Evolutionary conservation across 441 rosid species (phyloP).

Genomic region (Omphalea diandra): DNA sequence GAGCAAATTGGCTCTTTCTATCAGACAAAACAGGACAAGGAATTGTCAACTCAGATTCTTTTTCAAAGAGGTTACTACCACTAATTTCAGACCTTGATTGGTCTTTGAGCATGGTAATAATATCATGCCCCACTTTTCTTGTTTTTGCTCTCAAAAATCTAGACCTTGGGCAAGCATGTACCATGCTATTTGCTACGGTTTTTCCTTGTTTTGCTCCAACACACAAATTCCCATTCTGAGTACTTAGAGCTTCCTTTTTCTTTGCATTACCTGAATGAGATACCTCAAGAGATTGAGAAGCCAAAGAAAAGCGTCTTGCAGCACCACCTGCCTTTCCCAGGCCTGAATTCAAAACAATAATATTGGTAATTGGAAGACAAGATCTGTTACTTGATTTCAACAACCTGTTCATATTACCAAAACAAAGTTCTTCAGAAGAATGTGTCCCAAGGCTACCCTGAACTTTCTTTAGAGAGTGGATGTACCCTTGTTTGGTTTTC

Average conservation of each 20-base stretch:
- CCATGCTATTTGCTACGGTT: slow-evolving; percentile 19
- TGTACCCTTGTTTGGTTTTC: slow-evolving; percentile 30
- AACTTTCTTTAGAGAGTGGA: slow-evolving; percentile 22
- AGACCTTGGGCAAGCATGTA: slow-evolving; percentile 29
- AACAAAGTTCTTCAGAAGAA: neutral
- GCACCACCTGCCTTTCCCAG: slow-evolving; percentile 24
- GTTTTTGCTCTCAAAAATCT: slow-evolving; percentile 28
- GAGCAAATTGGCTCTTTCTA: slow-evolving; percentile 28
- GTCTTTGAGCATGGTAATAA: slow-evolving; percentile 22
- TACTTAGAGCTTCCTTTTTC: slow-evolving; percentile 18
- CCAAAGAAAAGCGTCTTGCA: slow-evolving; percentile 28
- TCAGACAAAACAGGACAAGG: slow-evolving; percentile 30
- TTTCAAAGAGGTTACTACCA: slow-evolving; percentile 17
- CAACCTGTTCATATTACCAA: neutral
- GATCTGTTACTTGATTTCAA: neutral
- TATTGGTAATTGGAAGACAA: slow-evolving; percentile 15
- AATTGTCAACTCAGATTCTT: slow-evolving; percentile 28
- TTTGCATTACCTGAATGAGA: slow-evolving; percentile 31
- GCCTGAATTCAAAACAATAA: slow-evolving; percentile 35
- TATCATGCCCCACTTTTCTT: slow-evolving; percentile 21
- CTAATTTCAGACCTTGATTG: slow-evolving; percentile 24
- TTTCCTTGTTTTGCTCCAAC: slow-evolving; percentile 31
- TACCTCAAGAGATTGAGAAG: slow-evolving; percentile 18
- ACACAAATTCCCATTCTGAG: slow-evolving; percentile 18
- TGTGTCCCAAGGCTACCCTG: slow-evolving; percentile 19